Evolutionary conservation across 768 basidiomycete species (phyloP), one percentile per base, ranked within the genome.

Genomic region (Leccinum longicurvipes): DNA sequence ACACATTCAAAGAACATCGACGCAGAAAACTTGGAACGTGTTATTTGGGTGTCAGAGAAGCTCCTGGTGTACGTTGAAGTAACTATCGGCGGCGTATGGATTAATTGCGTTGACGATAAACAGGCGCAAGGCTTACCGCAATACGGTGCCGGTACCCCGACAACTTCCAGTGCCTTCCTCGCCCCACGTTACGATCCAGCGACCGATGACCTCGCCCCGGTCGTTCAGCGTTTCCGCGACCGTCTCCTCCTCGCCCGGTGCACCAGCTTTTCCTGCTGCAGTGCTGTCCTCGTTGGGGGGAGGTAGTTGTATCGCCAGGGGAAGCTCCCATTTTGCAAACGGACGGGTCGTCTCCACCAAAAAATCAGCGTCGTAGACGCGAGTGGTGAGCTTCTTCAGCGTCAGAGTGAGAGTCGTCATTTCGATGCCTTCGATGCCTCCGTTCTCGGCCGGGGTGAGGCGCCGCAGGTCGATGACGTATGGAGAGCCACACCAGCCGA

Each of bases 121-220:
- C 39, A 41, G 10, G 10, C 19, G 14, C 1, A 17, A 17, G 44
- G 12, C 84, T 62, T 66, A 93, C 92, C 85, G 78, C 47, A 81
- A 74, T 21, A 92, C 76, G 44, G 75, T 75, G 9, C 92, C 92
- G n/a, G 78, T 74, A 58, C 79, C 76, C 31, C 77, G 76, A 63
- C 89, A 92, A 3, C 67, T 76, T 19, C 89, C 88, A 50, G 76
- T 75, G 2, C 86, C 87, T 34, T 81, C 74, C 59, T 84, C 79
- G 15, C 76, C 82, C 89, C 91, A 93, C 48, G 74, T 78, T 2
- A 93, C 90, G 11, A 90, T 73, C 91, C 91, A 92, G 49, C 87
- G 74, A 23, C 91, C 91, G 9, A 88, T 50, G 14, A 90, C 72
- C 15, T 77, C 75, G 0, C 87, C 88, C 12, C 77, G 73, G 36